Evolutionary conservation across 176 grass and related monocot species (phyloP).

Genomic region (Oryza rufipogon): DNA sequence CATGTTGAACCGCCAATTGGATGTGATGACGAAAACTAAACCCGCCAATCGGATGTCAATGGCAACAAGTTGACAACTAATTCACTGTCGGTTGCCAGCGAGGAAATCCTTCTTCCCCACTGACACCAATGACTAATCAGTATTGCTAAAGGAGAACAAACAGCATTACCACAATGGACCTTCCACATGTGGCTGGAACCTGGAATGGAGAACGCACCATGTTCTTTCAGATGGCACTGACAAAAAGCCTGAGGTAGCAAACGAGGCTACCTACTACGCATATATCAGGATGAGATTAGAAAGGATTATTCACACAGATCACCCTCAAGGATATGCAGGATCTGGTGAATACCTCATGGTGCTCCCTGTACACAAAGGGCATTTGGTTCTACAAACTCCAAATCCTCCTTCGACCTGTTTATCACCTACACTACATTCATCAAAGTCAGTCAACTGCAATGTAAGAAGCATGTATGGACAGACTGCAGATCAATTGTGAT

Average conservation of each 20-base stretch:
- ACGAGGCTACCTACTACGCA: constrained; percentile 30
- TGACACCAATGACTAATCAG: constrained; percentile 39
- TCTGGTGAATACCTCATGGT: constrained; percentile 46
- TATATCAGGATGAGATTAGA: constrained; percentile 37
- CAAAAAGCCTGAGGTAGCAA: constrained; percentile 53
- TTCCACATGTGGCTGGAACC: constrained; percentile 41
- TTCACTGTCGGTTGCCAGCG: not conserved
- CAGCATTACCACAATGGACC: constrained; percentile 43
- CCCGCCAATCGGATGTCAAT: constrained; percentile 31
- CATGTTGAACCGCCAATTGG: constrained; percentile 39
- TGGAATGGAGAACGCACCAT: constrained; percentile 33
- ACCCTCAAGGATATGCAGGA: constrained; percentile 37
- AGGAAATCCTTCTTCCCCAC: constrained; percentile 38
- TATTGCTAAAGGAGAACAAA: constrained; percentile 37
- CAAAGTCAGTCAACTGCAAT: constrained; percentile 43
- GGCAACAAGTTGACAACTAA: constrained; percentile 24
- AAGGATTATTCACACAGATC: constrained; percentile 40
- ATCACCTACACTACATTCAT: constrained; percentile 51
- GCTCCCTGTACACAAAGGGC: constrained; percentile 54
- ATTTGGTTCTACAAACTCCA: constrained; percentile 45
- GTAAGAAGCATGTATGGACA: constrained; percentile 50
- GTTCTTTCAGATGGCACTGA: constrained; percentile 37
- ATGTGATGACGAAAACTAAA: constrained; percentile 29
- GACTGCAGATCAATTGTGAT: constrained; percentile 34
- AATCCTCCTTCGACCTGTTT: constrained; percentile 46